phyloP scores from a whole-genome alignment of 2,329 filamentous ascomycete genomes.

The Trichoderma sp. region DNA sequence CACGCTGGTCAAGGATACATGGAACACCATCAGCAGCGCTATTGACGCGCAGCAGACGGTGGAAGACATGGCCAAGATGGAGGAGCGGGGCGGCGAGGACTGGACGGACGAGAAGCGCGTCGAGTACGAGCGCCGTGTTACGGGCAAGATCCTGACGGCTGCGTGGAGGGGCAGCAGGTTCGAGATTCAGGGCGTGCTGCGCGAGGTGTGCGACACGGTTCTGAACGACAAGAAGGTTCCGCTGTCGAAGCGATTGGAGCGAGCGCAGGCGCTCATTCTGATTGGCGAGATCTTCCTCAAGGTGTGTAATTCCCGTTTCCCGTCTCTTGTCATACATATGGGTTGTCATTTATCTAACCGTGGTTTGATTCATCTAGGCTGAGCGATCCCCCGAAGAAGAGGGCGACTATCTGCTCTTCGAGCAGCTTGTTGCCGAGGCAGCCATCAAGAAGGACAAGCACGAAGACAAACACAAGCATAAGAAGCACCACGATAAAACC shows the following conservation, averaged over 20 bases:
- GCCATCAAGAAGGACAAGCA: conserved; percentile 94
- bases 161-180: conserved; percentile 97
- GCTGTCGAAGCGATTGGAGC: conserved; percentile 83
- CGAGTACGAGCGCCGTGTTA: conserved; percentile 94
- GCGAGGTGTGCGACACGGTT: conserved; percentile 91
- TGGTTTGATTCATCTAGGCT: conserved; percentile 58
- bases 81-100: conserved; percentile 91
- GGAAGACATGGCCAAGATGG: conserved; percentile 97
- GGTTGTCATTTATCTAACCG: conserved; percentile 18
- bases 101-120: conserved; percentile 98
- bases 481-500: conserved; percentile 44
- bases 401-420: conserved; percentile 97
- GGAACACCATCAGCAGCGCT: conserved; percentile 94
- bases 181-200: conserved; percentile 93
- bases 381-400: conserved; percentile 92
- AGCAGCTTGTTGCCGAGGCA: conserved; percentile 95
- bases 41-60: conserved; percentile 98
- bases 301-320: conserved; percentile 54
- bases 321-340: neutral
- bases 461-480: conserved; percentile 66
- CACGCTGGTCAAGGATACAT: conserved; percentile 94
- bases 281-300: conserved; percentile 88
- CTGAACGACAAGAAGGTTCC: conserved; percentile 78
- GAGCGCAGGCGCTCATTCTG: conserved; percentile 85
- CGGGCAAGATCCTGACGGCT: conserved; percentile 95